Evolutionary conservation across 495 filamentous ascomycete species (phyloP), one percentile per base, ranked within the genome.

Genomic region (Pyrenula aspistea): DNA sequence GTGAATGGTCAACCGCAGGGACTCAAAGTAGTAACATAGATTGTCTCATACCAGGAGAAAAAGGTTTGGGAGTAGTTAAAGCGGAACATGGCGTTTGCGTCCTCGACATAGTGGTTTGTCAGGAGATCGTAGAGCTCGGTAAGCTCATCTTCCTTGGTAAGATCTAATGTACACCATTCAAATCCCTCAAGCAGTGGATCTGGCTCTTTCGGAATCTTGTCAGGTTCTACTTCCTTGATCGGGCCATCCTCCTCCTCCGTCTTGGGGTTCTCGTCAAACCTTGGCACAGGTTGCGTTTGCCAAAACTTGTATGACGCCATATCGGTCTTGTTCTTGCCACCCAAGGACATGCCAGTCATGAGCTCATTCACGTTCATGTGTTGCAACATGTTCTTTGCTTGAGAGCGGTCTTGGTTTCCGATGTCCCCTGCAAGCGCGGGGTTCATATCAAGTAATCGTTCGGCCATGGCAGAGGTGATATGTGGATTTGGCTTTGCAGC

Each of bases 221-320:
- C 85, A 1, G 87, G 80, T 59, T 89, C 83, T 62, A 91, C 87
- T 10, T 73, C 73, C 69, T 84, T 81, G 64, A 87, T 87, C 1
- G 81, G 77, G 0, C 84, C 84, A 53, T 86, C 83, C 20, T 68
- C 60, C 25, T 68, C 62, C 50, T 60, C 25, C 50, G 71, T 65
- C 55, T 64, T 65, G 51, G 63, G 54, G 53, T 70, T 60, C 12
- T 82, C 74, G 65, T 81, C 84, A 61, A 96, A 96, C 56, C 83
- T 83, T 10, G 89, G 87, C 25, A 98, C 93, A 0, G 93, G 93
- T 67, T 98, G 93, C 31, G 93, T 97, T 66, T 87, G 83, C 93
- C 93, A 98, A 71, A 98, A 98, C 70, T 94, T 96, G 77, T 96
- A 95, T 25, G 84, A 85, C 2, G 82, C 91, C 89, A 96, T 95